Percentiles rank a stretch among this genome's conserved stretches.
Conservation (phyloP, 495 filamentous ascomycete species). For the Xanthoparmelia taractica region DNA sequence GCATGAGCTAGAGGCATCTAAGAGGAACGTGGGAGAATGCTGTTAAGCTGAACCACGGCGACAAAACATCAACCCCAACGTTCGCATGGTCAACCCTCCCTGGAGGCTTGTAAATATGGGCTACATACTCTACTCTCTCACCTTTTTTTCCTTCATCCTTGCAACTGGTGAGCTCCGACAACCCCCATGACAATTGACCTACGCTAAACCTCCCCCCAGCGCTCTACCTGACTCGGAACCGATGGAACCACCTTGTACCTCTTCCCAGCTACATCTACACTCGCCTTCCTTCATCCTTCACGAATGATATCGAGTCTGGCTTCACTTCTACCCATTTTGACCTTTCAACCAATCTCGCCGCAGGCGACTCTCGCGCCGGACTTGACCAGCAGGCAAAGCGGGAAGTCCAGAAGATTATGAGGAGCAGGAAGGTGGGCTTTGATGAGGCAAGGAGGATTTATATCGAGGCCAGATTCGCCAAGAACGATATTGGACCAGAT, state of each 20-base stretch:
- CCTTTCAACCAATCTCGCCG: conserved; percentile 66
- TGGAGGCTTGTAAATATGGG: conserved; percentile 41
- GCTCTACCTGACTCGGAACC: conserved; percentile 69
- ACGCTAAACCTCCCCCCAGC: conserved; percentile 32
- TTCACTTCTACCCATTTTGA: conserved; percentile 76
- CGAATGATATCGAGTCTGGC: conserved; percentile 74
- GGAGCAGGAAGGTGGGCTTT: conserved; percentile 62
- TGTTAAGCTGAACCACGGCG: not conserved
- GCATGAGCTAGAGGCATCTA: not conserved
- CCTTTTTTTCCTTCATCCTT: conserved; percentile 54
- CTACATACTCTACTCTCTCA: conserved; percentile 70
- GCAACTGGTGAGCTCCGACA: conserved; percentile 45
- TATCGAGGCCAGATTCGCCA: conserved; percentile 74
- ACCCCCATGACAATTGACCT: conserved; percentile 9
- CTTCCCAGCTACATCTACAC: conserved; percentile 61
- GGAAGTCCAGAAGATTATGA: conserved; percentile 85
- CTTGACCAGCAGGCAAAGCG: conserved; percentile 70
- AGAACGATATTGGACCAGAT: conserved; percentile 80
- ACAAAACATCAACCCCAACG: not conserved
- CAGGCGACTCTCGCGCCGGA: conserved; percentile 67
- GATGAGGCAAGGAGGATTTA: conserved; percentile 85
- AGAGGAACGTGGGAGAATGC: not conserved
- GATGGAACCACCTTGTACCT: conserved; percentile 58
- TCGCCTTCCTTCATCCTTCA: conserved; percentile 65
- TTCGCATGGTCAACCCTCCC: not conserved